Conservation (phyloP, 495 filamentous ascomycete species). For the Penicillium arizonense region DNA sequence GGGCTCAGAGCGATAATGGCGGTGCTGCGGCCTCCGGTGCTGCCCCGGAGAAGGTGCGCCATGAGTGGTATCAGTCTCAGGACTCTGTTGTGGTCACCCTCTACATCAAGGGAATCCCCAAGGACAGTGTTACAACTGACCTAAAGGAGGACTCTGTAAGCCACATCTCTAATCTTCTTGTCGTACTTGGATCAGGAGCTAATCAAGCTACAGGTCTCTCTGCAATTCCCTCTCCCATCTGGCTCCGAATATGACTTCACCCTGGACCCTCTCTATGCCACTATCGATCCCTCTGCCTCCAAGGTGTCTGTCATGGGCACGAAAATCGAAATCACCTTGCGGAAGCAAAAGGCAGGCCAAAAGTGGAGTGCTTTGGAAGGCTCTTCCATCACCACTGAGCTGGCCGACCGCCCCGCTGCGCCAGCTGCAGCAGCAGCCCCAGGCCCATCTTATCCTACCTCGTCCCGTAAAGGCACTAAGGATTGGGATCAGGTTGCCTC, state of each 20-base stretch:
- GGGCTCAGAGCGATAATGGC: neutral
- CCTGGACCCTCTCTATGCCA: constrained; percentile 67
- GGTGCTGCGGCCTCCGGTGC: neutral
- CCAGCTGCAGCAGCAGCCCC: constrained; percentile 19
- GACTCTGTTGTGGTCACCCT: constrained; percentile 66
- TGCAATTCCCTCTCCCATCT: constrained; percentile 66
- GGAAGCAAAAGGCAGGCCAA: constrained; percentile 61
- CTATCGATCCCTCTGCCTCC: constrained; percentile 59
- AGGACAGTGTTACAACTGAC: constrained; percentile 58
- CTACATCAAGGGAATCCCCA: constrained; percentile 69
- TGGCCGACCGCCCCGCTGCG: constrained; percentile 28
- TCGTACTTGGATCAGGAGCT: neutral
- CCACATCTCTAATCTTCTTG: neutral
- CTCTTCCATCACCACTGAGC: constrained; percentile 28
- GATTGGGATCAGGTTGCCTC: constrained; percentile 84
- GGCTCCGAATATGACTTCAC: constrained; percentile 63
- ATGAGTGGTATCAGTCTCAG: constrained; percentile 78
- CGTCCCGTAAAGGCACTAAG: constrained; percentile 78
- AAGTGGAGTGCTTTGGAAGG: constrained; percentile 78
- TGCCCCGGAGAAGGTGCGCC: constrained; percentile 56
- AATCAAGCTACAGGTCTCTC: constrained; percentile 43
- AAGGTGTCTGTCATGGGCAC: constrained; percentile 65
- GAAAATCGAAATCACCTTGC: constrained; percentile 81
- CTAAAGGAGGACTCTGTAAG: constrained; percentile 55
- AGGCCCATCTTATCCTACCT: constrained; percentile 79